phyloP scores from a whole-genome alignment of 164 flowering plant genomes.

The Akebia trifoliata region DNA sequence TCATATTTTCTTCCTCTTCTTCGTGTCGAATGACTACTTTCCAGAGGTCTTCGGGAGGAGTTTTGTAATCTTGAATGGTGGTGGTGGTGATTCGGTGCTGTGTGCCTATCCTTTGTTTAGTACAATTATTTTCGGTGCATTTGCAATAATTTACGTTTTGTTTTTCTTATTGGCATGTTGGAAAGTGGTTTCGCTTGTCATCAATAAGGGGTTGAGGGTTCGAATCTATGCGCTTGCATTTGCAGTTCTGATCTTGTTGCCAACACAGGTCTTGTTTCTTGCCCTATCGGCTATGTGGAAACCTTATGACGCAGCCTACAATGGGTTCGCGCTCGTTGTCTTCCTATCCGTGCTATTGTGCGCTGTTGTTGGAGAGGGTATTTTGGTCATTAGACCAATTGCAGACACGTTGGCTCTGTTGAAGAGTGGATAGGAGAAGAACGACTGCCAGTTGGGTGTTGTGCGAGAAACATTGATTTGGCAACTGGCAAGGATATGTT shows the following conservation, averaged over 20 bases:
- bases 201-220: slow-evolving; percentile 48
- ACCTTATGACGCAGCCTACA: slow-evolving; percentile 25
- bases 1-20: slow-evolving; percentile 36
- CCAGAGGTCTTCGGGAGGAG: slow-evolving; percentile 22
- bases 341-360: slow-evolving; percentile 30
- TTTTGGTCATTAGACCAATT: slow-evolving; percentile 54
- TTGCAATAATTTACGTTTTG: slow-evolving; percentile 29
- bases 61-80: slow-evolving; percentile 10
- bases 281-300: slow-evolving; percentile 34
- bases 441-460: slow-evolving; percentile 3
- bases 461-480: too few relatives aligned
- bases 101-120: slow-evolving; percentile 56
- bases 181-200: slow-evolving; percentile 47
- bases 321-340: slow-evolving; percentile 21
- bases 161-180: slow-evolving; percentile 43
- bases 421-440: slow-evolving; percentile 11
- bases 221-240: slow-evolving; percentile 37
- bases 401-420: slow-evolving; percentile 45
- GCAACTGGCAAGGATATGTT: too few relatives aligned
- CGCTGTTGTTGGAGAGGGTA: slow-evolving; percentile 46
- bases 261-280: slow-evolving; percentile 32
- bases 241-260: slow-evolving; percentile 29
- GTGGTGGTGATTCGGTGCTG: slow-evolving; percentile 12
- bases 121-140: slow-evolving; percentile 34
- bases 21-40: not conserved